Evolutionary conservation across 1,284 basidiomycete species (phyloP), one percentile per base, ranked within the genome.

Genomic region (Ganoderma leucocontextum): DNA sequence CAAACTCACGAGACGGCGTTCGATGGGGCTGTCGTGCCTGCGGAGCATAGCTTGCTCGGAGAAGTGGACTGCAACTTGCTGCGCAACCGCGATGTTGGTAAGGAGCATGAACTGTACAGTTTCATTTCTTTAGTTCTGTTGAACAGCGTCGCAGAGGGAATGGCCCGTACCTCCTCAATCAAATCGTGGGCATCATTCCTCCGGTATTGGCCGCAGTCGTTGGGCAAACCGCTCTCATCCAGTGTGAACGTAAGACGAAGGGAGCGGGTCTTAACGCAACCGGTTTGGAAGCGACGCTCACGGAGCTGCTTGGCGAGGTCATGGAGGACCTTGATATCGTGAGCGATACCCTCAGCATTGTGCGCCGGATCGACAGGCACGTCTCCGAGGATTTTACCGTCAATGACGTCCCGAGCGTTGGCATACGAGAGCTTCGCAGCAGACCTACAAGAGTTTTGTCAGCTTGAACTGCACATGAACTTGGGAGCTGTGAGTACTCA

Each of bases 1-100:
- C 41, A 8, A 4, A 83, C 87, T 74, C 77, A 92, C 93, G 66
- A 98, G 82, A 62, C 96, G 91, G 70, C 97, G 91, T 66, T 98
- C 96, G 70, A 97, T 87, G 3, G 98, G 98, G 41, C 85, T 88
- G 79, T 99, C 97, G 76, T 99, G 97, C 64, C 97, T 93, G 68
- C 97, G 91, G 57, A 99, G 89, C 39, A 99, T 86, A 22, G 97
- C 95, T 78, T 98, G 95, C 78, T 99, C 97, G 44, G 97, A 96
- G 53, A 99, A 87, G 72, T 96, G 92, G 44, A 96, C 92, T 29
- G 96, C 97, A 74, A 99, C 91, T 77, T 97, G 92, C 76, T 96
- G 94, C 7, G 97, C 96, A 41, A 97, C 94, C 8, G 95, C 86
- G 49, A 91, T 91, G 79, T 99, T 99, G 71, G 95, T 91, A 67